These are phyloP conservation scores for Amaranthus tricolor DNA, from an alignment of 179 eudicot genomes.

Conservation along the genomic window DNA sequence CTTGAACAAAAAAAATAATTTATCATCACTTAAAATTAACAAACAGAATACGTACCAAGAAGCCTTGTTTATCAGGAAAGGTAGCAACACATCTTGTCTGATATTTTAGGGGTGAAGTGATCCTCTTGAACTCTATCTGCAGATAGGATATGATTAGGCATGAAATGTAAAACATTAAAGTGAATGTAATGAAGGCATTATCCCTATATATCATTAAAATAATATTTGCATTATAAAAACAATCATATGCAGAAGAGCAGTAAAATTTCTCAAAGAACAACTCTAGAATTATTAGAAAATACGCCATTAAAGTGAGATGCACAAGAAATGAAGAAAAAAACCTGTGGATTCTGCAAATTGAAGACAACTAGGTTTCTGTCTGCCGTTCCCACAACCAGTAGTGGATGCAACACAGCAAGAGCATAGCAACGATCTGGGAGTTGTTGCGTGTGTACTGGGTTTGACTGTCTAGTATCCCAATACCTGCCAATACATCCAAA, in stretches of 20 bases:
- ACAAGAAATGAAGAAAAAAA: slow-evolving; percentile 20
- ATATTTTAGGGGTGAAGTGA: slow-evolving; percentile 80
- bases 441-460: slow-evolving; percentile 72
- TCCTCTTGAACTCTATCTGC: slow-evolving; percentile 86
- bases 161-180: not conserved
- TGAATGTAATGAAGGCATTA: not conserved
- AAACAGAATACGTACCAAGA: slow-evolving; percentile 50
- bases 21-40: slow-evolving; percentile 2
- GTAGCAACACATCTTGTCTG: slow-evolving; percentile 95
- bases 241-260: not conserved
- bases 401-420: slow-evolving; percentile 68
- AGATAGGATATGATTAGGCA: slow-evolving; percentile 11
- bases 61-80: slow-evolving; percentile 96
- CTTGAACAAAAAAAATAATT: not conserved
- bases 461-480: slow-evolving; percentile 89
- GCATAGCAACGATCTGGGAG: slow-evolving; percentile 98
- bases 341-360: slow-evolving; percentile 96
- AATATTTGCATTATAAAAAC: not conserved
- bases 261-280: not conserved
- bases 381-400: slow-evolving; percentile 92
- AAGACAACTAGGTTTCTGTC: slow-evolving; percentile 77
- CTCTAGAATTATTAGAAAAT: not conserved
- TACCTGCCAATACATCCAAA: slow-evolving; percentile 46
- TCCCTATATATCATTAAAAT: not conserved
- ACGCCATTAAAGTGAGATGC: not conserved